Conservation (phyloP, 768 basidiomycete genomes). For the Pleurotus platypus region DNA sequence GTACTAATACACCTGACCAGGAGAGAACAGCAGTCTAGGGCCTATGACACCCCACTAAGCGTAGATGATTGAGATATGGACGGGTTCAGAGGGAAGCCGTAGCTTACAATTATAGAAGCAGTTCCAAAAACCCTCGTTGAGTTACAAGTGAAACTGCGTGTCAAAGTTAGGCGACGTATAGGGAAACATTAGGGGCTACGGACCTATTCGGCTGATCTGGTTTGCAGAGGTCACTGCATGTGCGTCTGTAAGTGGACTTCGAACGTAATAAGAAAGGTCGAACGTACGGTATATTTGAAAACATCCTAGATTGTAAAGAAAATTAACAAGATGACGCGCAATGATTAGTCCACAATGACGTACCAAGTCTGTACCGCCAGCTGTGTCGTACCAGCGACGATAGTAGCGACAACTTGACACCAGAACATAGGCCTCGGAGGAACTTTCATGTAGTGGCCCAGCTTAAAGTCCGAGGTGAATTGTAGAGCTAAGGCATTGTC, state of each 20-base stretch:
- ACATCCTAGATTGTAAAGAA: constrained; percentile 43
- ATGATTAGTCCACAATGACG: constrained; percentile 9
- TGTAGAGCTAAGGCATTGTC: constrained; percentile 49
- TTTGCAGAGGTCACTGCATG: constrained; percentile 43
- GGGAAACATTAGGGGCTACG: background rate
- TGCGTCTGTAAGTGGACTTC: background rate
- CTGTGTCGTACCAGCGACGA: constrained; percentile 64
- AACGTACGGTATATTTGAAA: constrained; percentile 50
- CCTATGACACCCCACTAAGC: constrained; percentile 65
- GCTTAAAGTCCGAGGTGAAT: constrained; percentile 72
- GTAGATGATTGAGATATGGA: constrained; percentile 13
- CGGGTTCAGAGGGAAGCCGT: background rate
- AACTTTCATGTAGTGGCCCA: constrained; percentile 73
- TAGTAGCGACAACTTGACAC: constrained; percentile 61
- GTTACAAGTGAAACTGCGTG: constrained; percentile 47
- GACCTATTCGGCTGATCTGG: constrained; percentile 39
- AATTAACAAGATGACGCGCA: no score
- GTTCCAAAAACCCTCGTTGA: constrained; percentile 47
- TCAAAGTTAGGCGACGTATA: background rate
- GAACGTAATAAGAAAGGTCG: background rate
- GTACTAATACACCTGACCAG: constrained; percentile 57
- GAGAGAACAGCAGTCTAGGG: constrained; percentile 52
- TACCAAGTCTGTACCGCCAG: constrained; percentile 64
- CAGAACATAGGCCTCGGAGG: constrained; percentile 67
- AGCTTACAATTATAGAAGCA: constrained; percentile 55